A percentile compares a stretch with the other conserved stretches of the same genome.
These are phyloP conservation scores for Viola odorata DNA, from an alignment of 345 rosid species.

Conservation along the genomic window DNA sequence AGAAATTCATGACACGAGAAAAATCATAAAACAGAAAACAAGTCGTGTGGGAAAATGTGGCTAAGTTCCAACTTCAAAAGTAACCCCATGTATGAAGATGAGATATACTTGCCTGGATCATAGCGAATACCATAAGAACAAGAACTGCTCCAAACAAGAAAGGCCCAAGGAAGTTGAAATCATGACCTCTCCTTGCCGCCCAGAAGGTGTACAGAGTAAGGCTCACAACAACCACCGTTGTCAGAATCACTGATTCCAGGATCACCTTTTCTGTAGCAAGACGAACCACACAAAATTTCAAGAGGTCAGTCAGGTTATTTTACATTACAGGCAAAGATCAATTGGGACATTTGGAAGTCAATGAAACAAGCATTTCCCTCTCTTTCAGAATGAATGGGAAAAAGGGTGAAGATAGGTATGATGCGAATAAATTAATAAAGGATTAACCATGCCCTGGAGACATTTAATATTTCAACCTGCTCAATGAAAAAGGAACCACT, in stretches of 20 bases:
- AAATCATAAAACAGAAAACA: neutral
- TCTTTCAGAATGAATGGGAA: too few relatives aligned
- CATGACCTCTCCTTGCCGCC: conserved; percentile 88
- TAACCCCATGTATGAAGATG: neutral
- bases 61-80: neutral
- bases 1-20: neutral
- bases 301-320: neutral
- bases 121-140: conserved; percentile 55
- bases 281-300: neutral
- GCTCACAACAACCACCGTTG: conserved; percentile 61
- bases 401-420: too few relatives aligned
- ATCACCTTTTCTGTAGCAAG: conserved; percentile 63
- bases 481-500: too few relatives aligned
- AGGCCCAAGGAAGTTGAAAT: conserved; percentile 86
- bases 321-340: too few relatives aligned
- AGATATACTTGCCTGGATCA: conserved; percentile 54
- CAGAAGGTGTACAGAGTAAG: conserved; percentile 90
- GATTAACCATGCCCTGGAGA: too few relatives aligned
- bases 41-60: neutral
- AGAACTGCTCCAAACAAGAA: conserved; percentile 76
- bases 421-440: too few relatives aligned
- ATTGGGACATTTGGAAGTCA: neutral
- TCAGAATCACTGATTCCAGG: conserved; percentile 71
- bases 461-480: too few relatives aligned
- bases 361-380: too few relatives aligned